These are phyloP conservation scores for Lecanoromycetidae sp. DNA, from an alignment of 2,329 filamentous ascomycete species.

Conservation along the genomic window DNA sequence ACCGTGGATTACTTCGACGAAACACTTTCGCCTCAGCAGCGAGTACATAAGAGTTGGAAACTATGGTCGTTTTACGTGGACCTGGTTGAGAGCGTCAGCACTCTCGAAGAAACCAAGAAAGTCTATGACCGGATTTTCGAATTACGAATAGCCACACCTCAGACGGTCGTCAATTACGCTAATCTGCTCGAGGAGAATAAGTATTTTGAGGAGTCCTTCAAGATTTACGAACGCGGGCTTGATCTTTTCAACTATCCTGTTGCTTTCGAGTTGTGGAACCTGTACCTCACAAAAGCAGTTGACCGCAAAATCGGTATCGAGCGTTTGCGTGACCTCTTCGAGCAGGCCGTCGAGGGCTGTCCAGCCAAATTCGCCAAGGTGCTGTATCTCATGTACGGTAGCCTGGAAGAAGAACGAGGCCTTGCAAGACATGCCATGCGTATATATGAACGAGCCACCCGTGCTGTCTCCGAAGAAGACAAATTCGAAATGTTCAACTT, in stretches of 20 bases:
- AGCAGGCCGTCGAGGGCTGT: slow-evolving; percentile 89
- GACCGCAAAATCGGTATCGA: slow-evolving; percentile 95
- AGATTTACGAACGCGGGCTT: slow-evolving; percentile 87
- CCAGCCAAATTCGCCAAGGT: slow-evolving; percentile 93
- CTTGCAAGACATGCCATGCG: slow-evolving; percentile 95
- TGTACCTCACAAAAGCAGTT: slow-evolving; percentile 94
- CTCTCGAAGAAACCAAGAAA: slow-evolving; percentile 80
- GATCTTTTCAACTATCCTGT: slow-evolving; percentile 98
- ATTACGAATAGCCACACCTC: slow-evolving; percentile 90
- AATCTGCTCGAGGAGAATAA: slow-evolving; percentile 88
- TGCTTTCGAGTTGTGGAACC: slow-evolving; percentile 95
- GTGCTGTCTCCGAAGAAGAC: slow-evolving; percentile 89
- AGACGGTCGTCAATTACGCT: slow-evolving; percentile 97
- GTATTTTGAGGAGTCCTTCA: slow-evolving; percentile 96
- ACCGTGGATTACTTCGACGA: slow-evolving; percentile 99
- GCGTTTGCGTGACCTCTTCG: slow-evolving; percentile 83
- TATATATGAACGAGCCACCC: slow-evolving; percentile 93
- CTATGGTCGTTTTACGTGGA: slow-evolving; percentile 99
- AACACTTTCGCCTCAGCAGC: slow-evolving; percentile 80
- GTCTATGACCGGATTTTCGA: slow-evolving; percentile 98
- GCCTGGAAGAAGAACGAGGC: slow-evolving; percentile 88
- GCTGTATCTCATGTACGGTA: slow-evolving; percentile 96
- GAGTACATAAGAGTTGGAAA: slow-evolving; percentile 98
- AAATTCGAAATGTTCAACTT: slow-evolving; percentile 97
- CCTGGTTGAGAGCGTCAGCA: slow-evolving; percentile 85